Evolutionary conservation across 768 basidiomycete species (phyloP), one percentile per base, ranked within the genome.

Genomic region (Termitomyces heimii): DNA sequence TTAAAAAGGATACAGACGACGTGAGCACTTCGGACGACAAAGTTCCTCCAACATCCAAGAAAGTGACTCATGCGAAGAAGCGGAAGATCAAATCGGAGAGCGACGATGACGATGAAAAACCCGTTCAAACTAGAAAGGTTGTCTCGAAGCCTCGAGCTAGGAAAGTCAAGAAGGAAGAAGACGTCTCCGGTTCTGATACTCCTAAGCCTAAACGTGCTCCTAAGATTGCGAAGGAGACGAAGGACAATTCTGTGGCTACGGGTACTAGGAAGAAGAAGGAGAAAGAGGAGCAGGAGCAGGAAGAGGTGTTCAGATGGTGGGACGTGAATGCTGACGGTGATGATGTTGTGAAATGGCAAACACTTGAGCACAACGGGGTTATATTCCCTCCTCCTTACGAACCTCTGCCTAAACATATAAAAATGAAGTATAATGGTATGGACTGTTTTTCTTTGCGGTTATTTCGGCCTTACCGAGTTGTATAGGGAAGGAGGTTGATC

Each of bases 311-410:
- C 70, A 81, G 82, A 60, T 95, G 92, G 92, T 97, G 94, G 96
- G 89, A 94, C 58, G 75, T 81, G 63, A 80, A 88, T 61, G 78
- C 77, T 31, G 82, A 89, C 57, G 84, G 83, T 53, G 92, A 94
- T 66, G 90, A 84, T 12, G 78, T 84, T 39, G 76, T 84, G 56
- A 97, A 98, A 71, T 99, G 97, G 97, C 82, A 83, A 60, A 97
- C 93, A n/a, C 81, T 99, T 52, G 88, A 93, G 66, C 97, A 99
- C 73, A 85, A 82, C 62, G 97, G 95, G 50, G 94, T 99, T 39
- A 81, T 94, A 61, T 99, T 99, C 73, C 97, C 97, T 60, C 93
- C 93, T 49, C 88, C 94, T 3, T 99, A 99, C 69, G 86, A 92
- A 65, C 81, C 89, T 8, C 75, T 97, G 54, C 94, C 97, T 1